Evolutionary conservation across 768 basidiomycete genomes (phyloP), one percentile per base, ranked within the genome.

Genomic region (Boletales sp.): DNA sequence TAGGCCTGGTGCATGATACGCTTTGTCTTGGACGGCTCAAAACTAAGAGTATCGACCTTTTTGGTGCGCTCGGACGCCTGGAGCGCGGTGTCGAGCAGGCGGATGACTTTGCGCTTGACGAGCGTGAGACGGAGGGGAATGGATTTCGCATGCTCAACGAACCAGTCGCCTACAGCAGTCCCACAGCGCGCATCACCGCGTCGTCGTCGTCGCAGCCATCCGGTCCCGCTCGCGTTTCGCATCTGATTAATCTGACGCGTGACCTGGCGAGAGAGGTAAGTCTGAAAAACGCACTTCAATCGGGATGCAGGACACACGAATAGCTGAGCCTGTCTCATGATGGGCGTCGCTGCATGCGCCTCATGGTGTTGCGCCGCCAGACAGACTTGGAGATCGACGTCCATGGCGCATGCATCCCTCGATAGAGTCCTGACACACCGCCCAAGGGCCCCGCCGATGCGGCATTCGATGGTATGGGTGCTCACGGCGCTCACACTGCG

Each of bases 31-130:
- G 85, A 86, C 30, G 87, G 70, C 6, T 86, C 82, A 52, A 83
- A 91, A 2, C 85, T 81, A 36, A 91, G 69, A 43, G 85, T 89
- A 69, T 93, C 90, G 30, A 92, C 88, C 64, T 90, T 90, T 74
- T 93, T 90, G 38, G 90, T 93, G 63, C 92, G 92, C 64, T 93
- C 90, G 14, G 86, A 89, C 34, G 90, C 89, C 43, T 80, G 80
- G 36, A 93, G 78, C 3, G 90, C 90, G 9, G 90, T 90, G 51
- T 93, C 90, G 42, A 93, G 75, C 5, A 93, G 78, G 24, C 90
- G 86, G 48, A 93, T 84, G 65, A 76, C 88, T 67, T 93, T 93
- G 55, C 90, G 87, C 66, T 93, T 90, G 39, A 62, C 61, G 38
- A 88, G 70, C 2, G 83, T 84, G 27, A 93, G 73, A 19, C 90